Conservation (phyloP, 768 basidiomycete genomes). For the Dentipellis fragilis region DNA sequence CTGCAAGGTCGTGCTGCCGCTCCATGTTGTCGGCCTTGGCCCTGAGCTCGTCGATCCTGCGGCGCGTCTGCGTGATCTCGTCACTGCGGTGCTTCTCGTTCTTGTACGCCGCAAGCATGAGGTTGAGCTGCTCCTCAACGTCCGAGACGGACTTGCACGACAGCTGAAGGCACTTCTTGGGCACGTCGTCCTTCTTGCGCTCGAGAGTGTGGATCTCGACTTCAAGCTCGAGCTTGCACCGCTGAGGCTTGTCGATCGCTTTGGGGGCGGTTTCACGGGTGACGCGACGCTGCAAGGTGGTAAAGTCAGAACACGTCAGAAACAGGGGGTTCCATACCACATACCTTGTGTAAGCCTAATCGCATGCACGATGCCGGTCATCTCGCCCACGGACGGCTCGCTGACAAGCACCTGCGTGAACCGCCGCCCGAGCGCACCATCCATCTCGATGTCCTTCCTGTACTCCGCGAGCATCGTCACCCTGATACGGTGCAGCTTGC, state of each 20-base stretch:
- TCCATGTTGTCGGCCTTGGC: conserved; percentile 93
- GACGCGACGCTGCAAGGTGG: conserved; percentile 77
- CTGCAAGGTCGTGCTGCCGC: conserved; percentile 64
- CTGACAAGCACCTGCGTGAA: conserved; percentile 92
- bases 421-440: conserved; percentile 82
- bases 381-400: conserved; percentile 81
- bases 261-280: conserved; percentile 93
- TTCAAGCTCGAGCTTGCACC: conserved; percentile 82
- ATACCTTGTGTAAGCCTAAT: conserved; percentile 80
- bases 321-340: conserved; percentile 13
- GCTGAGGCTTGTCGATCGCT: conserved; percentile 83
- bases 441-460: conserved; percentile 86
- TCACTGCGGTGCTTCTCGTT: conserved; percentile 76
- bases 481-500: conserved; percentile 69
- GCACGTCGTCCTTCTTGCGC: conserved; percentile 82
- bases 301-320: conserved; percentile 7
- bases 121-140: conserved; percentile 75
- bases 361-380: conserved; percentile 88
- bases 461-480: conserved; percentile 93
- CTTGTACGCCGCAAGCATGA: conserved; percentile 79
- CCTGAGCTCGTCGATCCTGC: conserved; percentile 83
- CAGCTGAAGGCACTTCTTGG: conserved; percentile 66
- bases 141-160: conserved; percentile 75
- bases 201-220: conserved; percentile 93
- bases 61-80: conserved; percentile 64